Base-by-base conservation (phyloP, 1,139 yeast species). In the Geotrichum bryndzae region DNA sequence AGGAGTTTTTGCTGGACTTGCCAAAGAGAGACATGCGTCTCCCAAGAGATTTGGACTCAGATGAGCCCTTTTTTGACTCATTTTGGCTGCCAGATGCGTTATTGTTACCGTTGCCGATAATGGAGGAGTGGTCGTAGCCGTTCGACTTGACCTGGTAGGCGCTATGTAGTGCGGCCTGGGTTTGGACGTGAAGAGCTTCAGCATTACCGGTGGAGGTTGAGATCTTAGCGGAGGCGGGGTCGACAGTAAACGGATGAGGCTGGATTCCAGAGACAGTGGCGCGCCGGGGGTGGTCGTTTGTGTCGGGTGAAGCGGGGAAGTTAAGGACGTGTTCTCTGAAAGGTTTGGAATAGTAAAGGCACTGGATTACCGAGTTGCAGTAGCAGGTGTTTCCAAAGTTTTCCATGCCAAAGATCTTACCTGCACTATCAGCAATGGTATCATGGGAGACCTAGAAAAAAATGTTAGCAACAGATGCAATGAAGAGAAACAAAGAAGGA, bases 341-440 rank as follows among this genome's bases (percentile, higher is more conserved):
- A 33, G 80, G 82, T 54, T 83, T 82, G 1, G 94, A 81, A 73
- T 88, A 87, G 76, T 83, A 94, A 27, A 94, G 81, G 68, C 96
- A 90, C 73, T 94, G 99, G 35, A 94, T 76, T 33, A 94, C 88
- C 10, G 97, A 90, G 70, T 94, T 94, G 74, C 96, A 90, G 74
- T 94, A 94, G 76, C 99, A 92, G 0, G 96, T 92, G 73, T 89
- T 74, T 41, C 98, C 97, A 73, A 91, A 92, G 74, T 94, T 94
- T 73, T 94, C 98, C 84, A 92, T 86, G 5, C 99, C 99, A 75
- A 87, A 94, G 51, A 91, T 82, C 74, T 91, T 75, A 64, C 75
- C 74, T 25, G 73, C 68, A 35, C 75, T 72, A 51, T 68, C 69
- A 45, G 68, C 63, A 50, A 69, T 65, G 48, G 48, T 41, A 10